These are phyloP conservation scores for Yamadazyma kanchanaburiensis DNA, from an alignment of 1,139 yeast species.

Conservation along the genomic window DNA sequence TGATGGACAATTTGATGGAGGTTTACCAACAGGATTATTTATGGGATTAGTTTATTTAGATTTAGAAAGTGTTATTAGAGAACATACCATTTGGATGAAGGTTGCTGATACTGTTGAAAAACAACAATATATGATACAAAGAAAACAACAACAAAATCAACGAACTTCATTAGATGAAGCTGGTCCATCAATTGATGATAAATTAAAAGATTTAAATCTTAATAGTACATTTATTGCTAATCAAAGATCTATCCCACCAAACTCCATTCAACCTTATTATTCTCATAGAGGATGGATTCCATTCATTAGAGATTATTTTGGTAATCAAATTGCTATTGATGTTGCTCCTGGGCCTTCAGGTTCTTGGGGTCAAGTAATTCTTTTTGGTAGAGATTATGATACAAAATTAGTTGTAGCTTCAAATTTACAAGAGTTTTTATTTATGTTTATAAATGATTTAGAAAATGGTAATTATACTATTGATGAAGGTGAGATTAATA, in stretches of 20 bases:
- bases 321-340: conserved; percentile 62
- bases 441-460: conserved; percentile 45
- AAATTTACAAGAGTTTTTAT: conserved; percentile 54
- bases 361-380: conserved; percentile 57
- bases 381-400: conserved; percentile 64
- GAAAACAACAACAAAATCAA: conserved; percentile 18
- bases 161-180: conserved; percentile 7
- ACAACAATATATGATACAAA: conserved; percentile 33
- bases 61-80: conserved; percentile 67
- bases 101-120: conserved; percentile 54
- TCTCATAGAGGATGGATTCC: conserved; percentile 63
- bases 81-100: conserved; percentile 69
- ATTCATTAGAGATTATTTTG: conserved; percentile 52
- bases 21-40: conserved; percentile 69
- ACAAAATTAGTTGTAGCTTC: conserved; percentile 57
- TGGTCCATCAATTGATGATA: conserved; percentile 14
- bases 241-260: conserved; percentile 58
- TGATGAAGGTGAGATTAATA: conserved; percentile 40
- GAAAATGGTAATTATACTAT: conserved; percentile 52
- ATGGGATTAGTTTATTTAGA: conserved; percentile 72
- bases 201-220: conserved; percentile 7
- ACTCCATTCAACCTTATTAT: conserved; percentile 52
- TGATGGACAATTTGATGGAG: conserved; percentile 80
- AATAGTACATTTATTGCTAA: conserved; percentile 39
- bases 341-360: conserved; percentile 62